phyloP scores from a whole-genome alignment of 805 yeast species.

The Sugiyamaella marilandica region DNA sequence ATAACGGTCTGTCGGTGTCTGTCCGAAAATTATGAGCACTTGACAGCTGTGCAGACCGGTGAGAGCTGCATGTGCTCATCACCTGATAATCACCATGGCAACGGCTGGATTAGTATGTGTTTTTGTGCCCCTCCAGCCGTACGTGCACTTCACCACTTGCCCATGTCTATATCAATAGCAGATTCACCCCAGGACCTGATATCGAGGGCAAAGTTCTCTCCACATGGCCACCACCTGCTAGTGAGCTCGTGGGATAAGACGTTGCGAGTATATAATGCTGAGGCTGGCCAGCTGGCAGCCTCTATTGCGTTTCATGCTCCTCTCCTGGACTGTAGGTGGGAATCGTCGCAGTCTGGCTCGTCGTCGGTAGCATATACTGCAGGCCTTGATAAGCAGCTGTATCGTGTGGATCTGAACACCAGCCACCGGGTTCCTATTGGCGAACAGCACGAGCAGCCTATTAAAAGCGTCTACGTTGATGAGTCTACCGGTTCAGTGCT shows the following conservation, averaged over 20 bases:
- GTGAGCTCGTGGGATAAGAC: conserved; percentile 58
- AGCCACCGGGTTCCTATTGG: conserved; percentile 28
- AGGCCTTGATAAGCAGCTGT: conserved; percentile 50
- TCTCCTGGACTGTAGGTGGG: conserved; percentile 29
- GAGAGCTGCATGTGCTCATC: no score
- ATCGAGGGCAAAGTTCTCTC: conserved; percentile 41
- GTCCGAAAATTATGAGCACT: no score
- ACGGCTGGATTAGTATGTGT: no score
- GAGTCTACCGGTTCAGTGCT: conserved; percentile 35
- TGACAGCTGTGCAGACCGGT: no score
- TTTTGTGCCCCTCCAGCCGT: no score
- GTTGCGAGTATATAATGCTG: conserved; percentile 41
- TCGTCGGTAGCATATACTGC: conserved; percentile 41
- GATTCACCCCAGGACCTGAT: conserved; percentile 38
- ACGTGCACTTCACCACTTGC: no score
- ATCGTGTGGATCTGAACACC: conserved; percentile 49
- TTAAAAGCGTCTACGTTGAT: conserved; percentile 35
- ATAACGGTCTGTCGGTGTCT: no score
- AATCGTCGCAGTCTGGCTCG: conserved; percentile 12
- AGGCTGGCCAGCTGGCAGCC: conserved; percentile 15
- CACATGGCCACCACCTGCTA: conserved; percentile 37
- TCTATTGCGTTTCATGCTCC: conserved; percentile 31
- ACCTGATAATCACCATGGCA: no score
- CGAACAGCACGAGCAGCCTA: conserved; percentile 38
- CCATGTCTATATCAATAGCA: conserved; percentile 5